Evolutionary conservation across 805 yeast species (phyloP), one percentile per base, ranked within the genome.

Genomic region (Saturnispora saitoi): DNA sequence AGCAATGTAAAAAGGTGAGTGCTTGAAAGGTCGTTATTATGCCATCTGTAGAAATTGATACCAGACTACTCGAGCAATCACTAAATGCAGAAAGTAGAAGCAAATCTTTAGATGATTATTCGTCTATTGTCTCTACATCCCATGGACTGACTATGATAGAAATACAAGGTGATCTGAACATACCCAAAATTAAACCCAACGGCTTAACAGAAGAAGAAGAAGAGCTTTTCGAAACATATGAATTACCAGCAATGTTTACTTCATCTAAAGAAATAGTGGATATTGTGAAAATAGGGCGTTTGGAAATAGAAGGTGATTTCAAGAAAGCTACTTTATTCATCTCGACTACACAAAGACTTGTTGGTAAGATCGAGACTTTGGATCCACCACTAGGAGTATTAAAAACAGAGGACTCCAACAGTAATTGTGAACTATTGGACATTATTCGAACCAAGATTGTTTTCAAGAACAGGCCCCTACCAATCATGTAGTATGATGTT

Each of bases 401-500:
- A 55, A 70, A 72, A 54, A 51, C 20, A 8, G 61, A 61, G 9
- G 62, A 64, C 3, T 55, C 61, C 3, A 32, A 20, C 11, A 7
- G 28, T 4, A 45, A 26, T 10, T 73, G 83, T 4, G 67, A 77
- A 52, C 64, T 84, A 55, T 64, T 80, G 9, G 91, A 84, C 59
- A 65, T 86, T 1, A 71, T 86, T 3, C 65, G 65, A 30, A 71
- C 75, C 52, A 83, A 81, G 58, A 63, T 84, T 17, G 70, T 81
- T 8, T 86, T 86, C 59, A 76, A 71, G 43, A 76, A 77, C 36
- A 70, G 95, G 53, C 93, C 95, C 0, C 67, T 86, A 45, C 95
- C 95, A 4, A 80, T 84, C 44, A 83, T 84, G 90, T 83, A 60
- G 69, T n/a, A n/a, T n/a, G n/a, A n/a, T n/a, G n/a, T n/a, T n/a